Evolutionary conservation across 208 protist genomes (phyloP), one percentile per base, ranked within the genome.

Genomic region (Angomonas desouzai): DNA sequence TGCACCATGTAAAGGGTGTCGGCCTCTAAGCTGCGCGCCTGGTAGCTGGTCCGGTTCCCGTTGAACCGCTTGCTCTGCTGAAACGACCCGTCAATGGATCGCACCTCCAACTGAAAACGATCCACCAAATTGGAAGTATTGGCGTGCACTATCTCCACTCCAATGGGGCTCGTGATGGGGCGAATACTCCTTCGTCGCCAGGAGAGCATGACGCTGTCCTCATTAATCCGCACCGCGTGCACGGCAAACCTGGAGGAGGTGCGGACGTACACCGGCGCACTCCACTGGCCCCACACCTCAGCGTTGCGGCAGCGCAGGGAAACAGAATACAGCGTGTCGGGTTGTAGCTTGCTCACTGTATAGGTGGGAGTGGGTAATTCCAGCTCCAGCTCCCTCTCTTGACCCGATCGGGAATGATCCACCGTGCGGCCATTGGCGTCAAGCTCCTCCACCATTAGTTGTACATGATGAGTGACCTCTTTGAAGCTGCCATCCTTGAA

Each of bases 251-350:
- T 84, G 10, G 87, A 81, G 30, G 91, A 63, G 34, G 92, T 97
- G 58, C 93, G 73, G 3, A 93, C 59, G 74, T 89, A 86, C 28
- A 91, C 63, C 16, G 73, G 72, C 38, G 67, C 59, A 61, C 84
- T 94, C 89, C 92, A 97, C 33, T 70, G 81, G n/a, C 91, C 87
- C 89, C 92, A 95, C 30, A 78, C 72, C 65, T 85, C 82, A 60
- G 92, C 82, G 11, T 89, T 80, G 70, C 87, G 89, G 62, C 76
- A 87, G 9, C 92, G 87, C 33, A 95, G 81, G 49, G 84, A 71
- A 2, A 94, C 81, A 30, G 77, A 77, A 72, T 94, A 97, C 6
- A 91, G 66, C 29, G 76, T 78, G 70, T 90, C 87, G 20, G 89
- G 87, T 55, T 74, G 56, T 51, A 94, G 68, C 9, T 71, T 55